These are phyloP conservation scores for Scedosporium aurantiacum DNA, from an alignment of 2,329 filamentous ascomycete genomes.

Conservation along the genomic window DNA sequence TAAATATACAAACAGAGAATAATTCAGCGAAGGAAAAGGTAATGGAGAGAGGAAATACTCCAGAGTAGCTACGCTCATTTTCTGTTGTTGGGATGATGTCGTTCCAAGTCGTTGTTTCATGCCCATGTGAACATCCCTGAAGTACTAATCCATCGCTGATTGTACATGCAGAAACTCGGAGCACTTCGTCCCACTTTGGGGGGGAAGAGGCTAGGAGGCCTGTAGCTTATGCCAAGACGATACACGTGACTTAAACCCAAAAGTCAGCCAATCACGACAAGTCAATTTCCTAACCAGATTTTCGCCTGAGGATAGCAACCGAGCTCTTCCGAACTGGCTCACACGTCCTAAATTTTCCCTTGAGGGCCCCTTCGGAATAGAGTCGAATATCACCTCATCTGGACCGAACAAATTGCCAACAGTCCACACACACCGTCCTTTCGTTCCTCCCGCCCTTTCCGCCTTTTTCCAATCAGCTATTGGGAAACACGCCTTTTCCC, in stretches of 20 bases:
- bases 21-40: no score
- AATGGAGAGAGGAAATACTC: no score
- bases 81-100: no score
- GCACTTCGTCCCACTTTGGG: no score
- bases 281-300: constrained; percentile 7
- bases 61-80: no score
- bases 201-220: neutral
- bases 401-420: neutral
- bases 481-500: neutral
- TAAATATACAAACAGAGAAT: no score
- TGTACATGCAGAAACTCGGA: no score
- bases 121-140: no score
- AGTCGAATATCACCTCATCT: constrained; percentile 6
- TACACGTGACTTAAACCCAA: constrained; percentile 1
- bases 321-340: constrained; percentile 5
- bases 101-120: no score
- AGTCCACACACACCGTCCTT: neutral
- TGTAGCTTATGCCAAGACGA: constrained; percentile 1
- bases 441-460: neutral
- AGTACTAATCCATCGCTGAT: no score
- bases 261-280: constrained; percentile 5
- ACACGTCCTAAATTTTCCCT: constrained; percentile 3
- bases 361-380: neutral
- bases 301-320: constrained; percentile 5
- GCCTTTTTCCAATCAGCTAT: neutral